These are phyloP conservation scores for Cicer judaicum DNA, from an alignment of 306 rosid genomes.

Conservation along the genomic window DNA sequence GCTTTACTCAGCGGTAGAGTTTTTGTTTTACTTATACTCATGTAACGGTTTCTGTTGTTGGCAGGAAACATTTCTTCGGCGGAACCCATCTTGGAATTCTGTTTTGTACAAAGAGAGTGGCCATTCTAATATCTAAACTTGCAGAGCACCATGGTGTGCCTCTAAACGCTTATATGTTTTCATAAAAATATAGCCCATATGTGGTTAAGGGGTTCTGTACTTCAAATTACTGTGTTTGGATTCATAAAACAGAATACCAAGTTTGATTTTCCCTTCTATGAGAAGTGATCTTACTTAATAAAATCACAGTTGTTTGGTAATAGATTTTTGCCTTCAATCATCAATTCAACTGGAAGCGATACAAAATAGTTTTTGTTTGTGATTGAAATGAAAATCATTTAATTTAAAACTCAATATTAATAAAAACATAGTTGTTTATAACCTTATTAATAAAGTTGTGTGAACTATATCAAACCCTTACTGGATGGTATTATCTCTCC, in stretches of 20 bases:
- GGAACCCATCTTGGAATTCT: constrained; percentile 72
- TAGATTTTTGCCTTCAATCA: background rate
- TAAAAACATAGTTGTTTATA: background rate
- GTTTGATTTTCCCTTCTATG: background rate
- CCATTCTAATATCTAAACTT: constrained; percentile 55
- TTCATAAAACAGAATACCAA: background rate
- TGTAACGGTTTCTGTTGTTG: constrained; percentile 29
- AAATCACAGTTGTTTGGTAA: background rate
- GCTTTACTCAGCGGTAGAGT: background rate
- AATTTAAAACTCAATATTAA: too few species aligned
- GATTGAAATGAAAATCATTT: background rate
- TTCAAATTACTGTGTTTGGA: background rate
- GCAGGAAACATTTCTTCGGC: constrained; percentile 88
- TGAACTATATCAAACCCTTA: too few species aligned
- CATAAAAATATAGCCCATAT: background rate
- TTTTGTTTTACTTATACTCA: background rate
- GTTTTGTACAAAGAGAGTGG: constrained; percentile 56
- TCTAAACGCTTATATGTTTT: background rate
- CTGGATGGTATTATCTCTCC: too few species aligned
- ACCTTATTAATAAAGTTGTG: too few species aligned
- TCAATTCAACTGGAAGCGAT: background rate
- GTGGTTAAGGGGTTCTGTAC: background rate
- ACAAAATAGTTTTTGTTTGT: background rate
- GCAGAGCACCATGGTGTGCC: background rate
- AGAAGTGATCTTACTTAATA: background rate